Evolutionary conservation across 441 rosid species (phyloP), one percentile per base, ranked within the genome.

Genomic region (Pelargonium cotyledonis): DNA sequence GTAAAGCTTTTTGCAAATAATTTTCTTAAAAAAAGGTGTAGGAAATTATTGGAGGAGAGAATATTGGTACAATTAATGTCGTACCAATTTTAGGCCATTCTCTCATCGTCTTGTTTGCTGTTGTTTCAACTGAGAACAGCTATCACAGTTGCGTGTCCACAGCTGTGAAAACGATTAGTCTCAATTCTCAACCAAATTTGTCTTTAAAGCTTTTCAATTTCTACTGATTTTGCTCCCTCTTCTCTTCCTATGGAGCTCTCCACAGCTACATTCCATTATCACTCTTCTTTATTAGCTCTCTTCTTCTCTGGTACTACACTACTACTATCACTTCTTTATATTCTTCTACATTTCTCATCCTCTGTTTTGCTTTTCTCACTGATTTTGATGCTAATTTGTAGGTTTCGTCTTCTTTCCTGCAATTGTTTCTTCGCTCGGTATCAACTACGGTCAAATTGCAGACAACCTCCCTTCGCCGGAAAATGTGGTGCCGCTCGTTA

Each of bases 381-480:
- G 23, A 21, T 21, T 21, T 21, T n/a, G n/a, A n/a, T n/a, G n/a
- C n/a, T n/a, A n/a, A n/a, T n/a, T n/a, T 21, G 23, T 21, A 21
- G 23, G 73, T 72, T 68, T 75, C 12, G 51, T 46, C 29, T 4
- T 78, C 8, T 53, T 76, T 43, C 79, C 78, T 14, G 64, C 41
- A 53, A 31, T 63, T 79, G 88, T 72, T 55, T 71, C 18, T 71
- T 84, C 96, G 46, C 47, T 92, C 19, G 98, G 99, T 51, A 84
- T 95, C 46, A 95, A 95, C 79, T 95, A 95, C 71, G 98, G 99
- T 31, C 97, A 90, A 57, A 88, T 95, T 63, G 98, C 95, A 0
- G 79, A 92, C 73, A 88, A 95, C 57, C 88, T 95, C 7, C 97
- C 97, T 0, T 6, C 91, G 1, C 98, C 99, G 5, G 83, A 84